Base-by-base conservation (phyloP, 805 yeast genomes). In the Yamadazyma olivae region DNA sequence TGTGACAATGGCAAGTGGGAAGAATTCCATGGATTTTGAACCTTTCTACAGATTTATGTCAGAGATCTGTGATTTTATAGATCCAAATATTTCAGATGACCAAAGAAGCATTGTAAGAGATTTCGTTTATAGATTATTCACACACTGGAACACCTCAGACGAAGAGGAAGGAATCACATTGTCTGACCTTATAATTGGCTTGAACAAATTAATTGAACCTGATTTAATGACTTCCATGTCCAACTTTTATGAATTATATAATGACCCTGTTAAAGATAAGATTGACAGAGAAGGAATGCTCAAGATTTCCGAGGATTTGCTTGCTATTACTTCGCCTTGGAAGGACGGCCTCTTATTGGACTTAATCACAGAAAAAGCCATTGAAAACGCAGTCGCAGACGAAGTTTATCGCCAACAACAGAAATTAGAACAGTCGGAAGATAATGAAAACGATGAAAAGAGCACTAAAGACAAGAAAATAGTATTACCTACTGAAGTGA, bases 311-410 rank as follows among this genome's bases (percentile, higher is more conserved):
- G 99, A 93, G 54, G 98, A 91, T 31, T 61, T 91, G 26, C 63
- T 91, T 9, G 83, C 77, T 48, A 70, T 93, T 23, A 89, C 96
- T 0, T 72, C 82, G 27, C 95, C 96, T 2, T 84, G 93, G 82
- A 80, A 88, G 49, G 88, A 86, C 44, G 90, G 82, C 5, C 57
- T 58, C 32, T 53, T 72, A 14, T 73, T 86, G 26, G 96, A 89
- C 56, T 53, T 64, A 5, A 66, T 81, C 9, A 83, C 95, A 0
- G 73, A 77, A 33, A 64, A 62, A 28, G 75, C 76, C 2, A 78
- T 85, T 29, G 88, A 83, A 48, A 70, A 74, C 32, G 80, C 75
- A 33, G 75, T 83, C 41, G 87, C 89, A 1, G 85, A 80, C 39
- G 70, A 72, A 36, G 72, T 83, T 6, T 68, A 65, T 29, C 64